Base-by-base conservation (phyloP, 2,329 filamentous ascomycete species). In the Ophiostoma triangulosporum region DNA sequence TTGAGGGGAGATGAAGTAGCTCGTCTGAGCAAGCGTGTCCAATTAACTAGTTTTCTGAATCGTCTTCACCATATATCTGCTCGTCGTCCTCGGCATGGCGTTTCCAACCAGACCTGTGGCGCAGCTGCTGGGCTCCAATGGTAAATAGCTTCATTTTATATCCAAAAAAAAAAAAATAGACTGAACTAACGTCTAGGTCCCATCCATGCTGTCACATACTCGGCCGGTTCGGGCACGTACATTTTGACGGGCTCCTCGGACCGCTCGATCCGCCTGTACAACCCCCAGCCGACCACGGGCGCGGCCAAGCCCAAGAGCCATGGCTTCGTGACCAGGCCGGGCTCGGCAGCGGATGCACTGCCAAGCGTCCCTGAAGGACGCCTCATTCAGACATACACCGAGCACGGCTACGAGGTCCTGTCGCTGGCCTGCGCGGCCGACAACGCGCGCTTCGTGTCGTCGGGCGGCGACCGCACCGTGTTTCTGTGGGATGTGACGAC, bases 401-500 rank as follows among this genome's bases (percentile, higher is more conserved):
- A 86, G 2, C 93, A 98, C 69, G 90, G 88, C 60, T 95, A 98
- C 71, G 86, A 90, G 61, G 85, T 98, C 7, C 82, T 96, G 56
- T 86, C 87, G 60, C 75, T 98, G 36, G 74, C 78, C 51, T 84
- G 96, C 50, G 72, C 80, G 7, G 64, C 72, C 24, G 84, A 88
- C 70, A 98, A 98, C 68, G 78, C 88, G 59, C 81, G 81, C 43
- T 96, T 98, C 66, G 84, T 83, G 9, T 90, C 84, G n/a, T 79
- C 81, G 1, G 93, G 93, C 60, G 93, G 93, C 56, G 93, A 98
- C 70, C 86, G 91, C 61, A 76, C 79, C 57, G 88, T 95, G 0
- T 96, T 96, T 64, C 75, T 96, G 5, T 97, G 93, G 93, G 93
- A 98, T 68, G 93, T 97, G 0, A 75, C 84, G 48, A 85, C 83